Evolutionary conservation across 2,329 filamentous ascomycete species (phyloP), one percentile per base, ranked within the genome.

Genomic region (Exophiala aquamarina): DNA sequence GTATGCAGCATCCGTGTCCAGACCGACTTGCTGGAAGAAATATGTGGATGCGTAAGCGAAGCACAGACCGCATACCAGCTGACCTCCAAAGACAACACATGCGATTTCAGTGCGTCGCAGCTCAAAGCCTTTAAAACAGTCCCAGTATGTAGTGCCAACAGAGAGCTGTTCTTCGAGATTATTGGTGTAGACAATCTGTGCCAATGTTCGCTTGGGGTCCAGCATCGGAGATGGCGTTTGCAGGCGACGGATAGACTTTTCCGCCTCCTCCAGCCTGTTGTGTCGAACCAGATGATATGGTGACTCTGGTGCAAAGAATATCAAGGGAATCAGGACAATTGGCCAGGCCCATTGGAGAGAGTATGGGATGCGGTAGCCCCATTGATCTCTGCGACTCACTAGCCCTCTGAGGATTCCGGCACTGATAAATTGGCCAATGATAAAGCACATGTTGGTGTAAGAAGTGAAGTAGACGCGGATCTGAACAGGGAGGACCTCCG

Each of bases 71-170:
- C 76, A 79, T 2, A 84, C 67, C 11, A 83, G 81, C 58, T 86
- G 82, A 2, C 81, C 81, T 3, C 77, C 75, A 68, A 83, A 85
- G 5, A 81, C 79, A 61, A 82, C 81, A 47, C 77, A 80, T 20
- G 81, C 74, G 55, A 85, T 83, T 63, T 88, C 89, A 2, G 89
- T 94, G 20, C 89, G 81, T 49, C 89, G 84, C 36, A 84, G 72
- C 61, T 94, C 84, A 15, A 79, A 78, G 7, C 89, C 88, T 64
- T 78, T 83, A 77, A 94, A 94, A 70, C 89, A 95, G 66, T 95
- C 89, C 58, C 79, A 68, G 65, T 93, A 95, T 42, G 76, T 82
- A 10, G 44, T 48, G 15, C 48, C 48, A n/a, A 40, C 44, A 17
- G 38, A 37, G 4, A 41, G 15, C 23, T 51, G 44, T 21, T 19